Base-by-base conservation (phyloP, 2,329 filamentous ascomycete genomes). In the Boeremia lycopersici region DNA sequence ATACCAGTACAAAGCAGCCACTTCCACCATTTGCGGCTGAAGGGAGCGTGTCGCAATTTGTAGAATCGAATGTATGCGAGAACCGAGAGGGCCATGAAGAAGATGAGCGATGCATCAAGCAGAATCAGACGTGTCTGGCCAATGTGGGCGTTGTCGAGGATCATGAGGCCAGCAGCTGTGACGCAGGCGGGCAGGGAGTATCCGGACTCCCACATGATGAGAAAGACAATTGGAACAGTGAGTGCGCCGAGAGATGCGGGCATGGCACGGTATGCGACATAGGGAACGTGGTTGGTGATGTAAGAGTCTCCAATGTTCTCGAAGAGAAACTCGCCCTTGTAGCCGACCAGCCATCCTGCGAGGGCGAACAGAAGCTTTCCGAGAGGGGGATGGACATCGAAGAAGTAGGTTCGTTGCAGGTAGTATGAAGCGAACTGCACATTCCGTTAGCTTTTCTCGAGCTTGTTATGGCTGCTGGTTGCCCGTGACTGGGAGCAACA, bases 121-220 rank as follows among this genome's bases (percentile, higher is more conserved):
- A 99, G 85, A 66, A 99, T 99, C 72, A 99, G 80, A 29, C 95
- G 87, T 23, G 95, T 97, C 82, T 99, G 95, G 56, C 91, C 93
- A 76, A 99, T 91, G 76, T 99, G 95, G 53, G 93, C 95, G 71
- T 99, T 99, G 80, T 99, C 95, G 69, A 99, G 90, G 38, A 99
- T 88, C 61, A 99, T 83, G 31, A 99, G 81, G 26, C 90, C 87
- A 34, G 95, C 86, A 6, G 95, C 91, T 53, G 97, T 82, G 50
- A 98, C 81, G 74, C 91, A 96, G 53, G 95, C 95, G 10, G 95
- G 95, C 36, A 99, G 82, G 62, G 91, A 96, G 79, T 99, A 99
- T 60, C 93, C 95, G 44, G 95, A 98, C 78, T 99, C 95, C 95
- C 95, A 99, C 95, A 99, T 99, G 77, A 96, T 99, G 74, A 96